These are phyloP conservation scores for Mortierella hygrophila DNA, from an alignment of 192 early-diverging fungal species.

Conservation along the genomic window DNA sequence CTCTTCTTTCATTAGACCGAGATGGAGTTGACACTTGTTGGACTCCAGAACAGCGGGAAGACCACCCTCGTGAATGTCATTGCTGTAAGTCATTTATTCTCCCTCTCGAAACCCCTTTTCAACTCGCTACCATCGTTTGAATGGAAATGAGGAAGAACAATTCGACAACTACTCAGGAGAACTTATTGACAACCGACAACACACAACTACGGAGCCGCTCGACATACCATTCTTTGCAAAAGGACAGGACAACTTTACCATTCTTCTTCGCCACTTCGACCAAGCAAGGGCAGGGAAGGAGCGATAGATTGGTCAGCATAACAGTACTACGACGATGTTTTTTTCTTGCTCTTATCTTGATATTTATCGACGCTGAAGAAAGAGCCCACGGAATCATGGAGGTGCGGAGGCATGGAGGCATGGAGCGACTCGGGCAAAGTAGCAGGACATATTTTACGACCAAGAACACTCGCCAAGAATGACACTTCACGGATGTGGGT, in stretches of 20 bases:
- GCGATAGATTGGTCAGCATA: not conserved
- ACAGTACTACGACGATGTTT: not conserved
- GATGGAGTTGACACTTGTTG: conserved; percentile 92
- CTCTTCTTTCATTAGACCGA: conserved; percentile 64
- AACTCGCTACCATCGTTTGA: not conserved
- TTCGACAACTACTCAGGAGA: too few relatives aligned
- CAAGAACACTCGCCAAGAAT: not conserved
- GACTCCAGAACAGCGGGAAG: conserved; percentile 90
- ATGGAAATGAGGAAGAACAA: not conserved
- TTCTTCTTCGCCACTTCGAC: not conserved
- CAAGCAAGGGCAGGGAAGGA: not conserved
- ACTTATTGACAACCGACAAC: too few relatives aligned
- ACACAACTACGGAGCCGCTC: too few relatives aligned
- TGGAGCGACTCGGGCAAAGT: not conserved
- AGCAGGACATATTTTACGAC: not conserved
- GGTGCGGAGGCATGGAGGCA: not conserved
- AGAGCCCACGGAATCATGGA: not conserved
- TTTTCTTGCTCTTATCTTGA: not conserved
- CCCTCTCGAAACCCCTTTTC: not conserved
- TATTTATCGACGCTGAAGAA: not conserved
- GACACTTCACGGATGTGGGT: not conserved
- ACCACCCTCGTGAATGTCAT: conserved; percentile 90
- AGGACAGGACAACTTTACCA: too few relatives aligned
- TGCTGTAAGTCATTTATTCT: conserved; percentile 65
- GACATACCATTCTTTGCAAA: too few relatives aligned